Base-by-base conservation (phyloP, 2,329 filamentous ascomycete genomes). In the Aspergillus hiratsukae region DNA sequence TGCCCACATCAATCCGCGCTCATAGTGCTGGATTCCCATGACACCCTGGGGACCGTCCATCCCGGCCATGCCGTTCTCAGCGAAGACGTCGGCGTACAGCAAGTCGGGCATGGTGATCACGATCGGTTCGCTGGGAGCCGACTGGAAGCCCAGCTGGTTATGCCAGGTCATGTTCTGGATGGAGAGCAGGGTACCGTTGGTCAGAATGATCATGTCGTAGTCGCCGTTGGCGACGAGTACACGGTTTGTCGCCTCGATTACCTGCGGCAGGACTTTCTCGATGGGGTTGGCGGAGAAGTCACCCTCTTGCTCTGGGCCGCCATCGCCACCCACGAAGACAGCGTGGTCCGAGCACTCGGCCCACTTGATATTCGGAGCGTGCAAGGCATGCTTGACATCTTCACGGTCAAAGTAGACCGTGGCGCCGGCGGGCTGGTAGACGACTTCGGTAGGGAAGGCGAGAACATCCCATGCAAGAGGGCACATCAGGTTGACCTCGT, bases 121-220 rank as follows among this genome's bases (percentile, higher is more conserved):
- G 54, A 73, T 69, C 0, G 67, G 67, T 3, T 59, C 67, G 86
- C 65, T 89, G 83, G 89, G 89, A 3, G 75, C 72, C 0, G 72
- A 67, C 66, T 87, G 83, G 78, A 94, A 93, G 0, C 90, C 90
- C 48, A 88, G 82, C 53, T 81, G 71, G 11, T 88, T 89, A 56
- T 85, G 84, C 85, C 86, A 93, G 0, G 88, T 92, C 85, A 93
- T 90, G 76, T 92, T 92, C 68, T 94, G 89, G 61, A 93, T 86
- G 2, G 82, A 80, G 7, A 92, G 76, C 1, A 93, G 78, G 0
- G 88, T 89, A 9, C 89, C 89, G 69, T 89, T 88, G 64, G 81
- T 80, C 23, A 87, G 76, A 21, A 91, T 80, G 58, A 89, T 81
- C 69, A 83, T 88, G 74, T 92, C 90, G n/a, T 88, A 81, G 49